These are phyloP conservation scores for Mycothermus thermophilus DNA, from an alignment of 495 filamentous ascomycete genomes.

Conservation along the genomic window DNA sequence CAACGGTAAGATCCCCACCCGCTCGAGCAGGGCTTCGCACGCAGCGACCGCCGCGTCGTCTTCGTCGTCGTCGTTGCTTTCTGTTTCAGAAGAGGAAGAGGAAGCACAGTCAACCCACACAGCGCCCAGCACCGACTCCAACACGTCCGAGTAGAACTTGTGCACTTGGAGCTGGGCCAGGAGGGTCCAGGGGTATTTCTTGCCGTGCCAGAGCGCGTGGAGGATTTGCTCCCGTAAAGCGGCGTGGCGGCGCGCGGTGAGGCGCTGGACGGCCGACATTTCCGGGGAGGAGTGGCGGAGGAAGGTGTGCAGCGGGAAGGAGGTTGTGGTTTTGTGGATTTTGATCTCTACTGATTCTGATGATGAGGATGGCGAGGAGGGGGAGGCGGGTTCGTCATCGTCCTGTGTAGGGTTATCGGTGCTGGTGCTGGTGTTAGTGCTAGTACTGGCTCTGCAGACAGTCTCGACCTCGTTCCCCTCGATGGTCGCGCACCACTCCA, in stretches of 20 bases:
- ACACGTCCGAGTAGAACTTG: conserved; percentile 77
- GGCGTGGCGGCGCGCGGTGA: conserved; percentile 34
- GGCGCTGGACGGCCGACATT: conserved; percentile 28
- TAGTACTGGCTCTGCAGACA: too few species aligned
- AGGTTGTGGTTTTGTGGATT: conserved; percentile 9
- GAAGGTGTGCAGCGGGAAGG: conserved; percentile 50
- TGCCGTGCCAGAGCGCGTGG: conserved; percentile 24
- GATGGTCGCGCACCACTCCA: conserved; percentile 37
- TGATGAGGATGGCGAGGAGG: not conserved
- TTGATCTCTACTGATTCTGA: not conserved
- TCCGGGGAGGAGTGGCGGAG: conserved; percentile 43
- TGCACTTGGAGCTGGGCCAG: conserved; percentile 51
- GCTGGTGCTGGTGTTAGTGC: too few species aligned
- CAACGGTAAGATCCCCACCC: conserved; percentile 49
- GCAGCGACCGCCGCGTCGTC: conserved; percentile 31
- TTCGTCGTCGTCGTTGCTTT: too few species aligned
- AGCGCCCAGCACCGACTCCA: conserved; percentile 72
- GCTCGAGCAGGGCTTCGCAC: conserved; percentile 45
- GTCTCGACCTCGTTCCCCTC: too few species aligned
- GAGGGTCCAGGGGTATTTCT: conserved; percentile 58
- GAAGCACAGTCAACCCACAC: conserved; percentile 83
- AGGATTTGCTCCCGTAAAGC: conserved; percentile 37
- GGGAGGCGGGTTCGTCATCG: conserved; percentile 8
- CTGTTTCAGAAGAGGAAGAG: too few species aligned
- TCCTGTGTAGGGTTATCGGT: too few species aligned